phyloP scores from a whole-genome alignment of 139 green algal species.

The Penium margaritaceum region DNA sequence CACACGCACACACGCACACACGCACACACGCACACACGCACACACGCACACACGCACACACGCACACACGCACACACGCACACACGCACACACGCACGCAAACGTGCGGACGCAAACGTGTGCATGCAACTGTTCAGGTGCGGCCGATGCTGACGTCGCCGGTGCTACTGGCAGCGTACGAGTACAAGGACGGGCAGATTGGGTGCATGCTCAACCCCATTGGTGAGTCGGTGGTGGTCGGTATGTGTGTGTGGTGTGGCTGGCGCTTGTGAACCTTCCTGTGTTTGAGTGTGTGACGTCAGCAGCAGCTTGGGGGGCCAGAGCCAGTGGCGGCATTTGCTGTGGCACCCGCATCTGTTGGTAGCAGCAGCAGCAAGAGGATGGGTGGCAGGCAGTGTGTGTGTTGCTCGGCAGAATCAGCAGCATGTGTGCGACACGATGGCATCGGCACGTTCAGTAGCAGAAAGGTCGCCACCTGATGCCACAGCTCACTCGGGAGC shows the following conservation, averaged over 20 bases:
- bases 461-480: too few species aligned
- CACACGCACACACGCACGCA: too few species aligned
- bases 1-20: too few species aligned
- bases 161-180: slow-evolving; percentile 32
- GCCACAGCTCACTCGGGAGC: too few species aligned
- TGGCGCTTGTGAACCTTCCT: background rate
- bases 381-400: too few species aligned
- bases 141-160: slow-evolving; percentile 34
- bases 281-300: background rate
- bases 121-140: slow-evolving; percentile 40
- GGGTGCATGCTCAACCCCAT: slow-evolving; percentile 43
- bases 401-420: too few species aligned
- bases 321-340: background rate
- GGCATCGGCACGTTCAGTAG: too few species aligned
- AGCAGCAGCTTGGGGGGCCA: background rate
- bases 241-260: background rate
- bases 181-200: slow-evolving; percentile 41
- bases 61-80: too few species aligned
- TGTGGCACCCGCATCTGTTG: background rate
- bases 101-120: too few species aligned
- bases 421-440: too few species aligned
- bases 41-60: too few species aligned
- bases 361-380: background rate
- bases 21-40: too few species aligned
- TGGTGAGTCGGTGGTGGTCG: slow-evolving; percentile 26